Evolutionary conservation across 1,284 basidiomycete species (phyloP).

Genomic region (Lentinula novae-zelandiae): DNA sequence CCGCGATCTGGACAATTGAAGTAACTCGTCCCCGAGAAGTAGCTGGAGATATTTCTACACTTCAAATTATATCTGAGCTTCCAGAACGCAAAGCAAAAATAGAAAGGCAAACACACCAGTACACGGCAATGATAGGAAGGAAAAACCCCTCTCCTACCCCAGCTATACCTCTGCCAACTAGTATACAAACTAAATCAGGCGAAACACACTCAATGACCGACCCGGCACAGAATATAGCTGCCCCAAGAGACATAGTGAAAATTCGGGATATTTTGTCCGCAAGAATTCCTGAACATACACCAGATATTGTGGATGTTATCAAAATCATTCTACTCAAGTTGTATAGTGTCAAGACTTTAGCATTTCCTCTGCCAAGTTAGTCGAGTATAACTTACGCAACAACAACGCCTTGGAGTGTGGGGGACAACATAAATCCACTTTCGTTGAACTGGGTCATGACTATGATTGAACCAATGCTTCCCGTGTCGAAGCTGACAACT

Average conservation of each 20-base stretch:
- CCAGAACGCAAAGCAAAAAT: not conserved
- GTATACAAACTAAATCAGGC: slow-evolving; percentile 22
- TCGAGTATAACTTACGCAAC: slow-evolving; percentile 9
- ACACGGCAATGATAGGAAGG: slow-evolving; percentile 43
- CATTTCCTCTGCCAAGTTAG: not conserved
- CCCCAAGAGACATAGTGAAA: slow-evolving; percentile 35
- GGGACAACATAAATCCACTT: slow-evolving; percentile 18
- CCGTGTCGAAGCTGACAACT: not conserved
- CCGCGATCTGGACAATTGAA: not conserved
- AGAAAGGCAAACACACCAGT: slow-evolving; percentile 14
- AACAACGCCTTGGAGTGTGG: slow-evolving; percentile 21
- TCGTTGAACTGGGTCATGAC: slow-evolving; percentile 21
- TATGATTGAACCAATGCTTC: slow-evolving; percentile 19
- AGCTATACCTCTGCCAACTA: slow-evolving; percentile 44
- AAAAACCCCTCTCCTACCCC: slow-evolving; percentile 48
- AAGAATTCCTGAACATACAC: slow-evolving; percentile 40
- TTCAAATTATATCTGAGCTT: not conserved
- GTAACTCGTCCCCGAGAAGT: slow-evolving; percentile 32
- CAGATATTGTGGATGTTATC: slow-evolving; percentile 41
- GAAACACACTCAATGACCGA: slow-evolving; percentile 18
- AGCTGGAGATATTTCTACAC: slow-evolving; percentile 38
- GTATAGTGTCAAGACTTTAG: not conserved
- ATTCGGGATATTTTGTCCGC: slow-evolving; percentile 47
- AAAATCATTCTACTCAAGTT: slow-evolving; percentile 30
- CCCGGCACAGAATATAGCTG: slow-evolving; percentile 25